These are phyloP conservation scores for Grigorovia yakushimaensis DNA, from an alignment of 805 yeast genomes.

Conservation along the genomic window DNA sequence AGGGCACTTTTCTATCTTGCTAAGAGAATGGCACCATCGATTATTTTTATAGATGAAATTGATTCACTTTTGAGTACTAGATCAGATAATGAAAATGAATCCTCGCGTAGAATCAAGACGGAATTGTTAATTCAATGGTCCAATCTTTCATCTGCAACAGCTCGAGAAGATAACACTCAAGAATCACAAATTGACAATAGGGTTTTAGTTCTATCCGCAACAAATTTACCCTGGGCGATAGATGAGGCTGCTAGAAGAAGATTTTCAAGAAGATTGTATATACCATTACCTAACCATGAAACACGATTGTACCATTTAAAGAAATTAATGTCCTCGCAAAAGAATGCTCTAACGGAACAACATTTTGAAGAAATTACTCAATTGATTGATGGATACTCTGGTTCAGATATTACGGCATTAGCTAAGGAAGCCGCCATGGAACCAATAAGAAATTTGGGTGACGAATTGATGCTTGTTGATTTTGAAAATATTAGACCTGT, in stretches of 20 bases:
- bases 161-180: slow-evolving; percentile 24
- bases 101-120: slow-evolving; percentile 83
- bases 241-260: slow-evolving; percentile 97
- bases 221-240: slow-evolving; percentile 93
- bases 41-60: slow-evolving; percentile 92
- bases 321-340: slow-evolving; percentile 61
- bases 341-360: slow-evolving; percentile 49
- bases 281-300: slow-evolving; percentile 84
- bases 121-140: slow-evolving; percentile 96
- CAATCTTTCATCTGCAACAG: slow-evolving; percentile 80
- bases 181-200: slow-evolving; percentile 39
- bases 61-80: slow-evolving; percentile 82
- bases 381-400: slow-evolving; percentile 79
- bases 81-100: slow-evolving; percentile 73
- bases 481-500: slow-evolving; percentile 77
- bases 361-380: slow-evolving; percentile 55
- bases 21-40: slow-evolving; percentile 79
- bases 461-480: slow-evolving; percentile 56
- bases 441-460: slow-evolving; percentile 85
- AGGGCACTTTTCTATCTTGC: slow-evolving; percentile 83
- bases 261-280: slow-evolving; percentile 85
- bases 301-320: slow-evolving; percentile 67
- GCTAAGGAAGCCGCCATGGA: slow-evolving; percentile 99
- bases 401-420: slow-evolving; percentile 87
- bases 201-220: slow-evolving; percentile 87